phyloP scores from a whole-genome alignment of 2,329 filamentous ascomycete genomes.

The Clonostachys rosea region DNA sequence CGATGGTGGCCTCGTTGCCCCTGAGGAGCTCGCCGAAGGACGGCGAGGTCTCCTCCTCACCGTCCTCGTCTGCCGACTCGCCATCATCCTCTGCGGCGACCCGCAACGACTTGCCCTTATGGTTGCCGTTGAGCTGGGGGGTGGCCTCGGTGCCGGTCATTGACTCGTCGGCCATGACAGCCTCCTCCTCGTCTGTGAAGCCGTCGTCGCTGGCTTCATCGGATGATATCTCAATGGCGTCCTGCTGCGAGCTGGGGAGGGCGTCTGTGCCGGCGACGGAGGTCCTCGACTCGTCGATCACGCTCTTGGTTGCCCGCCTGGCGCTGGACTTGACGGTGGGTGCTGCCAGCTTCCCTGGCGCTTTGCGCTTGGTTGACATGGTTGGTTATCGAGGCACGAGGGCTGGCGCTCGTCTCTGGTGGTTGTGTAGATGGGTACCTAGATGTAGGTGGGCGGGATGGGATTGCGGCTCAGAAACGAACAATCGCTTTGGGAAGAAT shows the following conservation, averaged over 20 bases:
- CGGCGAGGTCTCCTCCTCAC: constrained; percentile 47
- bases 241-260: constrained; percentile 26
- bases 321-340: constrained; percentile 50
- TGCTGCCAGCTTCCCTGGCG: constrained; percentile 49
- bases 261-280: constrained; percentile 41
- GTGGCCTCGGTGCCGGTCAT: constrained; percentile 6
- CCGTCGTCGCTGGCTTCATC: constrained; percentile 45
- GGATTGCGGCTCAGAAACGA: neutral
- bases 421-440: neutral
- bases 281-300: constrained; percentile 54
- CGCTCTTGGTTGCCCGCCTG: constrained; percentile 41
- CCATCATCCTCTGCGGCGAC: constrained; percentile 11
- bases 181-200: constrained; percentile 25
- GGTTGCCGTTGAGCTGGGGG: constrained; percentile 6
- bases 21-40: constrained; percentile 86
- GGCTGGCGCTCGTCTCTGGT: neutral
- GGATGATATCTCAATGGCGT: constrained; percentile 54
- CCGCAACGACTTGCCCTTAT: constrained; percentile 2
- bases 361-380: constrained; percentile 61
- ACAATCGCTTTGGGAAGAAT: neutral
- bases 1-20: constrained; percentile 63
- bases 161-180: constrained; percentile 7
- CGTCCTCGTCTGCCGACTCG: constrained; percentile 32
- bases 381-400: constrained; percentile 9
- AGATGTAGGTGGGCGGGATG: neutral